Base-by-base conservation (phyloP, 164 flowering plant species). In the Piper longum region DNA sequence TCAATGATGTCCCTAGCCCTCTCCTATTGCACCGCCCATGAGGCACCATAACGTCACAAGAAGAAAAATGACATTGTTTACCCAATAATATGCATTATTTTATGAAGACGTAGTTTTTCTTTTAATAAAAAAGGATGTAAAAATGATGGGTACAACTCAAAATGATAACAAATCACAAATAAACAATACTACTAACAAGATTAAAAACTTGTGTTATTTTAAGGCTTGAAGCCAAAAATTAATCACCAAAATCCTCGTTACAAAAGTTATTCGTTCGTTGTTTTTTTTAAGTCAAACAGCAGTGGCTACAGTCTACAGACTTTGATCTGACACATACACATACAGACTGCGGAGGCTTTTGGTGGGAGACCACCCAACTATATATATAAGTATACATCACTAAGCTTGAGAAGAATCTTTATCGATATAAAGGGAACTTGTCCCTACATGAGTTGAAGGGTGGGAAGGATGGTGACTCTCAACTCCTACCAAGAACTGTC, bases 1-100 rank as follows among this genome's bases (percentile, higher is more conserved):
- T 51, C 57, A 63, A 63, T 52, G 42, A 54, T 63, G 57, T 63
- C 57, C 54, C 36, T 63, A 13, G 54, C 19, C 58, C 52, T 63
- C 52, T 63, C 54, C 14, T 48, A 52, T 3, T 4, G 26, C 59
- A 56, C 58, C 36, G 36, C 19, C 36, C 39, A 5, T 9, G 3
- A 48, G 12, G 52, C 36, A 14, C 3, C 9, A 14, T 3, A 48
- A 12, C 14, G 1, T 12, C 52, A 48, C 52, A 48, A 48, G 0
- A 48, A 0, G 14, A 3, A 9, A 48, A 48, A 2, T 9, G 52
- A 48, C 9, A 8, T 26, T 26, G 52, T 48, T 48, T 14, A 6
- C 3, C 52, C 12, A 48, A 48, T 9, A 9, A 48, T 48, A 9
- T 9, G 11, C 6, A 44, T 5, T 44, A 5, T 9, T 44, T 26